Conservation (phyloP, 768 basidiomycete species). For the Megacollybia marginata region DNA sequence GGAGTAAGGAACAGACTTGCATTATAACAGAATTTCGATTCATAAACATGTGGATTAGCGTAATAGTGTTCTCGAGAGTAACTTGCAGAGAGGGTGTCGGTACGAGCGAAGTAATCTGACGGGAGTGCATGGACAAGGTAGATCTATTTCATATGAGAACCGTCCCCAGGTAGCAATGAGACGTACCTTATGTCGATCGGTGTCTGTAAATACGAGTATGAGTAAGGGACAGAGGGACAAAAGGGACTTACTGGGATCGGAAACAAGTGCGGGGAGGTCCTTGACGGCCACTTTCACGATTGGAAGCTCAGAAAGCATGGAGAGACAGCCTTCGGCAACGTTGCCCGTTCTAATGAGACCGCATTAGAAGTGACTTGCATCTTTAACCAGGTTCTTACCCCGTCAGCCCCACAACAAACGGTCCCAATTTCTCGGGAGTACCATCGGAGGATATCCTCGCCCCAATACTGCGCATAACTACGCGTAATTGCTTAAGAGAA, state of each 20-base stretch:
- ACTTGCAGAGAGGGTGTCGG: conserved; percentile 32
- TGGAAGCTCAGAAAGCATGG: conserved; percentile 66
- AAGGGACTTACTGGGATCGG: conserved; percentile 34
- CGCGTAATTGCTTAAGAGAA: conserved; percentile 44
- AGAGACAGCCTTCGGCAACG: conserved; percentile 71
- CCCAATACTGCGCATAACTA: conserved; percentile 51
- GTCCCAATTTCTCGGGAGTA: conserved; percentile 59
- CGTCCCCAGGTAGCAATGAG: too few species aligned
- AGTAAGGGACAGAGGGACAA: not conserved
- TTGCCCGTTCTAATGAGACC: conserved; percentile 56
- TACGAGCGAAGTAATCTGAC: conserved; percentile 59
- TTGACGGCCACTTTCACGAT: conserved; percentile 46
- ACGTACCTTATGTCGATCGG: conserved; percentile 49
- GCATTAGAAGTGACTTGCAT: not conserved
- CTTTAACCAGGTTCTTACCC: conserved; percentile 41
- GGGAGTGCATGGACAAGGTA: conserved; percentile 72
- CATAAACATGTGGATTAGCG: conserved; percentile 54
- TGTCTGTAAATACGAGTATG: conserved; percentile 27
- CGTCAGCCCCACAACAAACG: conserved; percentile 75
- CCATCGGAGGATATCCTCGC: conserved; percentile 45
- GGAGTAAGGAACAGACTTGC: conserved; percentile 25
- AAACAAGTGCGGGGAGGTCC: conserved; percentile 52
- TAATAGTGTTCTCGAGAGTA: conserved; percentile 74
- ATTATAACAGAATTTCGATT: conserved; percentile 60
- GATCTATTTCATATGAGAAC: conserved; percentile 32